These are phyloP conservation scores for Carallia brachiata DNA, from an alignment of 345 rosid genomes.

Conservation along the genomic window DNA sequence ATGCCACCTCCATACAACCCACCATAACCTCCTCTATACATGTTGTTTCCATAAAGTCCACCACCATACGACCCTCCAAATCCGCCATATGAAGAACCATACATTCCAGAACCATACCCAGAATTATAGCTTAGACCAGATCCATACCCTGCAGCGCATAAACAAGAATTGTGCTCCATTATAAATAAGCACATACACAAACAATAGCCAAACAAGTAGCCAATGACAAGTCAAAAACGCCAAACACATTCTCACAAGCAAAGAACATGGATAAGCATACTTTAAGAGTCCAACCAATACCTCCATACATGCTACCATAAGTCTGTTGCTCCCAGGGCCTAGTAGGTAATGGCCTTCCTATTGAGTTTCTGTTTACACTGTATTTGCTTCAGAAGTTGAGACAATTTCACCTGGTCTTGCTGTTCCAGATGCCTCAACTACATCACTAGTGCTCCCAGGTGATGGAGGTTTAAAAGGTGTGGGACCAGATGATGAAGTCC, in stretches of 20 bases:
- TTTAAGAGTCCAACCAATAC: conserved; percentile 13
- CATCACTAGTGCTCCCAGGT: conserved; percentile 75
- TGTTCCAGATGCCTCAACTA: conserved; percentile 93
- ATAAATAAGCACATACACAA: conserved; percentile 1
- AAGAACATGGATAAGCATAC: too few species aligned
- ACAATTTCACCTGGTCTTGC: conserved; percentile 82
- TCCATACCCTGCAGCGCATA: conserved; percentile 56
- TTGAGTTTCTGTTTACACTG: conserved; percentile 45
- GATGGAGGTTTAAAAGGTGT: conserved; percentile 92
- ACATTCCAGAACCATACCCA: conserved; percentile 69
- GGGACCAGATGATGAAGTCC: conserved; percentile 55
- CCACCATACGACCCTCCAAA: conserved; percentile 53
- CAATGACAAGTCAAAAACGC: neutral
- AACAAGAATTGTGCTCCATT: conserved; percentile 7
- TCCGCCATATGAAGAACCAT: conserved; percentile 56
- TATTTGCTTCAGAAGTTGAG: conserved; percentile 39
- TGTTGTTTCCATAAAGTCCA: conserved; percentile 74
- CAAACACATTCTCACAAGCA: too few species aligned
- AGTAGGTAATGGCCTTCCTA: conserved; percentile 67
- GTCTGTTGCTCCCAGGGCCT: conserved; percentile 94
- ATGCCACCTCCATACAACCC: conserved; percentile 62
- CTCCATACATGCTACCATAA: conserved; percentile 57
- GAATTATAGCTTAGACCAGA: conserved; percentile 62
- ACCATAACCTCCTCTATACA: conserved; percentile 85
- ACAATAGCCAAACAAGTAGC: neutral